Percentiles rank a stretch among this genome's conserved stretches.
Evolutionary conservation across 768 basidiomycete species (phyloP).

Genomic region (Calocera cornea): DNA sequence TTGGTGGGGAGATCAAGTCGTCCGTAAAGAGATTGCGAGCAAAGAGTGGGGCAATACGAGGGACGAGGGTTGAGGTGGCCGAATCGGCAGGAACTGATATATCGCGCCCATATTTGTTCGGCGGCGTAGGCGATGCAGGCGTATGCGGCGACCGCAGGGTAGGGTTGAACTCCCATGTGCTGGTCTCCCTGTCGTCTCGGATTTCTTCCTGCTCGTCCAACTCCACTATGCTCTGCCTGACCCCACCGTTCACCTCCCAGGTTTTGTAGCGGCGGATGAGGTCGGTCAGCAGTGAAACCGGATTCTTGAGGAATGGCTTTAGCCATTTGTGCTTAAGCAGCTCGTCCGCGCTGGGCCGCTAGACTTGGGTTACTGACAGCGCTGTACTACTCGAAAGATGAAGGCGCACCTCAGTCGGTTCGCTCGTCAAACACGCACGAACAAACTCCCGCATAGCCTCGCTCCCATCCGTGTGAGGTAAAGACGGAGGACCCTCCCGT

Average conservation of each 20-base stretch:
- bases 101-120: conserved; percentile 18
- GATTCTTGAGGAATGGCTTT: conserved; percentile 52
- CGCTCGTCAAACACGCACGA: conserved; percentile 64
- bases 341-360: conserved; percentile 87
- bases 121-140: conserved; percentile 10
- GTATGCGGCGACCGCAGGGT: background rate
- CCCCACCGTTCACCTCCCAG: conserved; percentile 53
- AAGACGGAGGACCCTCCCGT: conserved; percentile 63
- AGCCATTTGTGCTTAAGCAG: conserved; percentile 78
- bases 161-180: conserved; percentile 7
- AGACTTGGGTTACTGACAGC: conserved; percentile 4
- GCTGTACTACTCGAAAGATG: background rate
- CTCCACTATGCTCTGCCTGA: conserved; percentile 61
- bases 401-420: conserved; percentile 54
- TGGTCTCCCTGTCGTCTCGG: conserved; percentile 31
- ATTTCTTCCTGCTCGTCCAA: conserved; percentile 61
- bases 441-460: conserved; percentile 85
- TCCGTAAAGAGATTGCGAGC: conserved; percentile 64
- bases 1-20: conserved; percentile 12
- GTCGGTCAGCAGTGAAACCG: conserved; percentile 60
- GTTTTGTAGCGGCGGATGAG: conserved; percentile 64
- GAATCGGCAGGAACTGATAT: background rate
- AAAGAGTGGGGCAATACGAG: conserved; percentile 52
- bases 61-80: conserved; percentile 11
- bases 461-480: conserved; percentile 64